Evolutionary conservation across 2,329 filamentous ascomycete genomes (phyloP).

Genomic region (Eurotiales sp.): DNA sequence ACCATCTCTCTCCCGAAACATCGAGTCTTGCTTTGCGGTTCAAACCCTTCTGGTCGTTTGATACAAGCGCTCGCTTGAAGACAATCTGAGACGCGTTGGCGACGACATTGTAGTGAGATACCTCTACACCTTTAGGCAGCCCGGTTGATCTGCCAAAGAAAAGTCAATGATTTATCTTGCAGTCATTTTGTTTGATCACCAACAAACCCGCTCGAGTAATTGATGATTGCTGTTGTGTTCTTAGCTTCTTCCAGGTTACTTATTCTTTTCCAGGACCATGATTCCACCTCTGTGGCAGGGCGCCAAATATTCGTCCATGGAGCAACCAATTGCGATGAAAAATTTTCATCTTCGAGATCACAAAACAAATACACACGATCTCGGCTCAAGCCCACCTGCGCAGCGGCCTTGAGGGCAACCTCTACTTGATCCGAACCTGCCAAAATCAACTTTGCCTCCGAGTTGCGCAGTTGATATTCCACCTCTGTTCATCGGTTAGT

Average conservation of each 20-base stretch:
- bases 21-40: not conserved
- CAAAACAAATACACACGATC: no score
- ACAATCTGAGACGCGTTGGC: conserved; percentile 63
- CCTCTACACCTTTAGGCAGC: conserved; percentile 76
- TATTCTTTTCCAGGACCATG: conserved; percentile 7
- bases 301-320: not conserved
- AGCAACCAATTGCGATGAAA: not conserved
- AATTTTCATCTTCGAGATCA: no score
- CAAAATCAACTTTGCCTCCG: not conserved
- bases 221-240: conserved; percentile 59
- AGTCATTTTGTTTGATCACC: not conserved
- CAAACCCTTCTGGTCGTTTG: not conserved
- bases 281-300: not conserved
- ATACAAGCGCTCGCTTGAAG: conserved; percentile 20
- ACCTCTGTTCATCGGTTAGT: not conserved
- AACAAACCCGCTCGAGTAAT: conserved; percentile 58
- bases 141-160: conserved; percentile 63
- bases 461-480: conserved; percentile 5
- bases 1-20: conserved; percentile 35
- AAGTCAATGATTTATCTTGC: not conserved
- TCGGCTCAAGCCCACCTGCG: no score
- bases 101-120: conserved; percentile 71
- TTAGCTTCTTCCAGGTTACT: not conserved
- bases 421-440: not conserved
- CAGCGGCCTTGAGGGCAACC: no score